Evolutionary conservation across 2,329 filamentous ascomycete species (phyloP).

Genomic region (Fusarium decemcellulare): DNA sequence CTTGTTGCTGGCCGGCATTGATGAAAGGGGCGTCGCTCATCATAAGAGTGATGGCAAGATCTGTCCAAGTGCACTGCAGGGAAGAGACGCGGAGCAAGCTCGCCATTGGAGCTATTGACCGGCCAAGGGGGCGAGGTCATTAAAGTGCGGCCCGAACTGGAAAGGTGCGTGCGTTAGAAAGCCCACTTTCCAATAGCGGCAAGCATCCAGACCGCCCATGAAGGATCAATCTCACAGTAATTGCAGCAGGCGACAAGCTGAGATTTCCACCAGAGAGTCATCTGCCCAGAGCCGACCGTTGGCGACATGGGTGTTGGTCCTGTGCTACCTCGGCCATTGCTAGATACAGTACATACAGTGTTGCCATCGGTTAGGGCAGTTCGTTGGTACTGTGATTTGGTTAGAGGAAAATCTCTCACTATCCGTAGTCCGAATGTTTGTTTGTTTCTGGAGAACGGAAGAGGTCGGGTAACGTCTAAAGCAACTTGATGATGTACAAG

Average conservation of each 20-base stretch:
- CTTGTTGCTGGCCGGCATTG: too few species aligned
- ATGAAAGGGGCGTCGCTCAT: too few species aligned
- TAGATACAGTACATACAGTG: neutral
- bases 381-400: neutral
- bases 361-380: neutral
- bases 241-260: slow-evolving; percentile 28
- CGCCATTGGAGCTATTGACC: slow-evolving; percentile 37
- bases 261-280: slow-evolving; percentile 25
- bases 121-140: slow-evolving; percentile 33
- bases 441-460: neutral
- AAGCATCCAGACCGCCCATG: slow-evolving; percentile 36
- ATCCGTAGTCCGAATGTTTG: neutral
- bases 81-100: slow-evolving; percentile 23
- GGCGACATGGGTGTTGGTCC: slow-evolving; percentile 20
- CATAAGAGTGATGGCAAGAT: slow-evolving; percentile 27
- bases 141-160: slow-evolving; percentile 34
- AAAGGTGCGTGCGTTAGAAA: slow-evolving; percentile 21
- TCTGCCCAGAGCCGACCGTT: slow-evolving; percentile 15
- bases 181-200: slow-evolving; percentile 37
- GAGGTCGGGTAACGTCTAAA: slow-evolving; percentile 7
- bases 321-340: slow-evolving; percentile 11
- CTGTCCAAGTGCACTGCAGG: slow-evolving; percentile 27
- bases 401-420: too few species aligned
- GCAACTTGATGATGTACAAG: slow-evolving; percentile 7
- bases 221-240: slow-evolving; percentile 19